Evolutionary conservation across 345 rosid genomes (phyloP).

Genomic region (Arabis alpina): DNA sequence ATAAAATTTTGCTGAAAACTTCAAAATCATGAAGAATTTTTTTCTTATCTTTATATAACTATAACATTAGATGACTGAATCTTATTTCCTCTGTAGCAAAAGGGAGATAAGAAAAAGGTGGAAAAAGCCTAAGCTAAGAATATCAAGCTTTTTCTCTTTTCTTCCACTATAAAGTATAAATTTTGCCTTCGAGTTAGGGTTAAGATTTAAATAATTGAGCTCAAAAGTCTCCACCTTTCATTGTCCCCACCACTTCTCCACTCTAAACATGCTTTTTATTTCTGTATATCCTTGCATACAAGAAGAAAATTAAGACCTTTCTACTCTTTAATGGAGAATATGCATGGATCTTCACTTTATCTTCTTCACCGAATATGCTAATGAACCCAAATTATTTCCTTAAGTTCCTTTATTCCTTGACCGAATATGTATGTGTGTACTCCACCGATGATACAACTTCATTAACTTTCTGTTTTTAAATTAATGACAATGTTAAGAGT

Average conservation of each 20-base stretch:
- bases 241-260: conserved; percentile 45
- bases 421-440: conserved; percentile 34
- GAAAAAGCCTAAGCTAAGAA: conserved; percentile 46
- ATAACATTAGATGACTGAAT: conserved; percentile 19
- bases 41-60: conserved; percentile 11
- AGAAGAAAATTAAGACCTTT: conserved; percentile 38
- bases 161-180: conserved; percentile 33
- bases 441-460: conserved; percentile 26
- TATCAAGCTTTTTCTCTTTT: conserved; percentile 44
- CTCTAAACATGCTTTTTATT: conserved; percentile 32
- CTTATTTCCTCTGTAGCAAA: conserved; percentile 30
- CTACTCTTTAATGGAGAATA: conserved; percentile 39
- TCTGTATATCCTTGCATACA: conserved; percentile 38
- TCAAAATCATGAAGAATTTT: too few species aligned
- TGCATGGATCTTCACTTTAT: conserved; percentile 49
- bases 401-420: conserved; percentile 40
- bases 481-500: conserved; percentile 18
- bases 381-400: conserved; percentile 24
- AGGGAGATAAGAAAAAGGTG: conserved; percentile 36
- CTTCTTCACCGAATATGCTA: conserved; percentile 39
- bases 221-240: conserved; percentile 46
- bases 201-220: conserved; percentile 43
- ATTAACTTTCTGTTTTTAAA: neutral
- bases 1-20: neutral
- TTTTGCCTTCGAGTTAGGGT: conserved; percentile 45